These are phyloP conservation scores for Pichia terricola DNA, from an alignment of 1,139 yeast species.

Conservation along the genomic window DNA sequence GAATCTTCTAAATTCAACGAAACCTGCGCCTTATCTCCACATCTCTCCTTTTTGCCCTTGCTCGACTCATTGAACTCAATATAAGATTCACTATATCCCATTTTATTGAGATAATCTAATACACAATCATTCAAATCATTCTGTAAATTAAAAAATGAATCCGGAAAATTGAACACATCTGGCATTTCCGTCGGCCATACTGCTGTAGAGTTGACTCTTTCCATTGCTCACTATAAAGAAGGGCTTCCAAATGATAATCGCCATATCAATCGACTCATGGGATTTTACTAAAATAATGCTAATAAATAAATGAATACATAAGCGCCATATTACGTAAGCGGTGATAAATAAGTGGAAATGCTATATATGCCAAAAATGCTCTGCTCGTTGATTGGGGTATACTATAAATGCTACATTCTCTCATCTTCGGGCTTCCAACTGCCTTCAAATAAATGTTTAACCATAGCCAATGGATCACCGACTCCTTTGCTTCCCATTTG, in stretches of 20 bases:
- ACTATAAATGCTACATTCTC: neutral
- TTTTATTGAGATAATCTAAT: neutral
- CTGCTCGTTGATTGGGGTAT: no score
- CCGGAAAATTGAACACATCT: constrained; percentile 7
- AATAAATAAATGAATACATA: no score
- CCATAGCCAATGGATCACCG: constrained; percentile 50
- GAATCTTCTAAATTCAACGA: no score
- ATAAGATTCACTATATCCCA: neutral
- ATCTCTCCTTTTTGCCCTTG: neutral
- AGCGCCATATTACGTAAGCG: no score
- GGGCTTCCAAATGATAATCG: no score
- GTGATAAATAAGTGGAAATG: no score
- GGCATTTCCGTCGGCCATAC: constrained; percentile 9
- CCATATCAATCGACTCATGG: no score
- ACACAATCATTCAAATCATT: constrained; percentile 6
- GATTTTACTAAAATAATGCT: no score
- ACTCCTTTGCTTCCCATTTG: constrained; percentile 59
- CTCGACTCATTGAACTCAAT: neutral
- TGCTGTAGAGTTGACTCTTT: neutral
- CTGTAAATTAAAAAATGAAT: constrained; percentile 9
- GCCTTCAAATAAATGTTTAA: constrained; percentile 63
- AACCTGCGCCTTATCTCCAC: neutral
- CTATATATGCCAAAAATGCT: no score
- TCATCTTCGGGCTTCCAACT: constrained; percentile 47
- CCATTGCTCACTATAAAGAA: no score